Evolutionary conservation across 768 basidiomycete genomes (phyloP), one percentile per base, ranked within the genome.

Genomic region (Tephrocybe sp.): DNA sequence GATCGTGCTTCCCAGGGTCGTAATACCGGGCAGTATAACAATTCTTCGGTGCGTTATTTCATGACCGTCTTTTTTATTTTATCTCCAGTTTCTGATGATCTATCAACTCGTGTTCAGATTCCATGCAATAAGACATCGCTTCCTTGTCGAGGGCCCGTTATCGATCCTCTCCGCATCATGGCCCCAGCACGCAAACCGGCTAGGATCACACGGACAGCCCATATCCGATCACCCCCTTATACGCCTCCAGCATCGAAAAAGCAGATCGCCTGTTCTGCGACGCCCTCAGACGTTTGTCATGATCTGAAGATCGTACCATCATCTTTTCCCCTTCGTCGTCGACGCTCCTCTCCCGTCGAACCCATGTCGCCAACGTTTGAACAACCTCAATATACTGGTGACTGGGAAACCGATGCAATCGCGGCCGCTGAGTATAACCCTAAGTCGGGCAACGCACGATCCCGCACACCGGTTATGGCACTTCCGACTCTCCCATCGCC

Each of bases 391-490:
- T 49, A 51, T 37, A 55, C 51, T 11, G 51, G 57, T 18, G 54
- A 58, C 31, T 53, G 57, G 54, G 51, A 46, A 15, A 44, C 44
- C 12, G 57, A 55, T 27, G 54, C 57, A 4, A 44, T 50, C 2
- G 44, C 53, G 9, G 38, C 51, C 18, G 15, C 42, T 3, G 25
- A 43, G 16, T 19, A 34, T 18, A 19, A 36, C 5, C 35, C 37
- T n/a, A 30, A 43, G 25, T 37, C 47, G 7, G 31, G 18, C 25
- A 30, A 36, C 8, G 28, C 27, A 9, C 46, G 21, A 18, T 36
- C 18, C 22, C 11, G 11, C 5, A 22, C 6, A 16, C 22, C 12
- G 4, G 16, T 18, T 16, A 5, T 44, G 13, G 35, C 49, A 31
- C 4, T 19, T 9, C 16, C 37, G 8, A n/a, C 19, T n/a, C n/a